A percentile compares a stretch with the other conserved stretches of the same genome.
phyloP scores from a whole-genome alignment of 1,284 basidiomycete species.

The Ganoderma lucidum region DNA sequence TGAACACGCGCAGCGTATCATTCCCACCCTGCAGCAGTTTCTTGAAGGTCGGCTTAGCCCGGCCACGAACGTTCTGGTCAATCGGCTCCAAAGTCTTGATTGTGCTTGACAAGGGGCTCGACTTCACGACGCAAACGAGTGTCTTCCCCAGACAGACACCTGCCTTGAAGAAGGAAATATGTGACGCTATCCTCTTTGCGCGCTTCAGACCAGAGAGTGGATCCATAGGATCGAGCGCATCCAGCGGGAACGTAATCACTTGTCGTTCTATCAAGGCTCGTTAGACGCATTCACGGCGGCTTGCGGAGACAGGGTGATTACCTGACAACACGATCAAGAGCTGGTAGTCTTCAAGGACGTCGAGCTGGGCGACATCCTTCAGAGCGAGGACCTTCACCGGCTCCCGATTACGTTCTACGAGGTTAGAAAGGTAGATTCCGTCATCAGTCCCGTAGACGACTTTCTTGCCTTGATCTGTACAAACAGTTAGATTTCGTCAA shows the following conservation, averaged over 20 bases:
- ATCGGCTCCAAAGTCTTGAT: slow-evolving; percentile 99
- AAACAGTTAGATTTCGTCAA: slow-evolving; percentile 8
- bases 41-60: slow-evolving; percentile 93
- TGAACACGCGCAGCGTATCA: slow-evolving; percentile 94
- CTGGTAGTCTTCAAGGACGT: slow-evolving; percentile 96
- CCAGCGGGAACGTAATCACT: slow-evolving; percentile 96
- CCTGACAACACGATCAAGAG: slow-evolving; percentile 96
- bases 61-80: slow-evolving; percentile 85
- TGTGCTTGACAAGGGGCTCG: slow-evolving; percentile 92
- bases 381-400: slow-evolving; percentile 93
- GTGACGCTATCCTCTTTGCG: slow-evolving; percentile 94
- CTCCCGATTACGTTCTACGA: slow-evolving; percentile 79
- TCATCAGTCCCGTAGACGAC: slow-evolving; percentile 98
- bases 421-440: slow-evolving; percentile 93
- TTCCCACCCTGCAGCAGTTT: slow-evolving; percentile 95
- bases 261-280: slow-evolving; percentile 73
- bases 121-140: slow-evolving; percentile 98
- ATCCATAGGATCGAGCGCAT: slow-evolving; percentile 91
- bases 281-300: slow-evolving; percentile 9
- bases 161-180: slow-evolving; percentile 98
- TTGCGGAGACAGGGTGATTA: slow-evolving; percentile 42
- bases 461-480: slow-evolving; percentile 82
- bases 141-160: slow-evolving; percentile 93
- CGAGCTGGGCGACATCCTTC: slow-evolving; percentile 93
- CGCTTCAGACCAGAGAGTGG: slow-evolving; percentile 92